Conservation (phyloP, 768 basidiomycete species). For the Psilocybe tampanensis region DNA sequence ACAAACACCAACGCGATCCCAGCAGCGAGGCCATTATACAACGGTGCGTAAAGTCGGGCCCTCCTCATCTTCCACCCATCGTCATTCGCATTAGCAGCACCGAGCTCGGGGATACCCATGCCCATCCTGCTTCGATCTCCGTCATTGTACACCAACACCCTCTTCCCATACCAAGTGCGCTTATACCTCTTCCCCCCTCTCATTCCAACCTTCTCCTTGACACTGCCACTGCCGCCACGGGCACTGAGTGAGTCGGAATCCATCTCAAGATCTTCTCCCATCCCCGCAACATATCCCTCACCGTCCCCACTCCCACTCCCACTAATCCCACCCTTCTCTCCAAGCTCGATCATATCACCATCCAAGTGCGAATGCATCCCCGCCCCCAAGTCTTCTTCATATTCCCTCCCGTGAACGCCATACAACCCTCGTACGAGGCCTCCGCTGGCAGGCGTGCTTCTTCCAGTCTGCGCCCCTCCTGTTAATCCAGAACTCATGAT, state of each 20-base stretch:
- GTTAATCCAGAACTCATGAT: no score
- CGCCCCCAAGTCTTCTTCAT: no score
- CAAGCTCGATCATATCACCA: background rate
- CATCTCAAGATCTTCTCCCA: no score
- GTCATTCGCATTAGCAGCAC: no score
- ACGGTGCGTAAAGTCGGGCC: slow-evolving; percentile 57
- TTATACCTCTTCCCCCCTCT: slow-evolving; percentile 36
- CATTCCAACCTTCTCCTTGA: slow-evolving; percentile 8
- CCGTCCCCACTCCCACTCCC: background rate
- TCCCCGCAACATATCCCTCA: no score
- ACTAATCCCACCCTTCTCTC: background rate
- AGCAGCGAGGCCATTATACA: slow-evolving; percentile 66
- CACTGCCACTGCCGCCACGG: no score
- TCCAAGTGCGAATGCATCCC: no score
- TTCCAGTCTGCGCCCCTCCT: slow-evolving; percentile 7
- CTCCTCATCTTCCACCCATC: slow-evolving; percentile 23
- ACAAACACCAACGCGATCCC: slow-evolving; percentile 64
- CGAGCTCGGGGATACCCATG: no score
- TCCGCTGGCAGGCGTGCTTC: background rate
- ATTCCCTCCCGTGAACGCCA: slow-evolving; percentile 29
- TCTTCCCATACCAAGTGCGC: slow-evolving; percentile 65
- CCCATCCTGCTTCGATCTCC: slow-evolving; percentile 22
- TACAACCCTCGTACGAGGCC: slow-evolving; percentile 21
- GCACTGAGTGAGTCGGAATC: background rate
- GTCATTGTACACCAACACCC: slow-evolving; percentile 27